Evolutionary conservation across 2,329 filamentous ascomycete genomes (phyloP).

Genomic region (Cercospora zeina): DNA sequence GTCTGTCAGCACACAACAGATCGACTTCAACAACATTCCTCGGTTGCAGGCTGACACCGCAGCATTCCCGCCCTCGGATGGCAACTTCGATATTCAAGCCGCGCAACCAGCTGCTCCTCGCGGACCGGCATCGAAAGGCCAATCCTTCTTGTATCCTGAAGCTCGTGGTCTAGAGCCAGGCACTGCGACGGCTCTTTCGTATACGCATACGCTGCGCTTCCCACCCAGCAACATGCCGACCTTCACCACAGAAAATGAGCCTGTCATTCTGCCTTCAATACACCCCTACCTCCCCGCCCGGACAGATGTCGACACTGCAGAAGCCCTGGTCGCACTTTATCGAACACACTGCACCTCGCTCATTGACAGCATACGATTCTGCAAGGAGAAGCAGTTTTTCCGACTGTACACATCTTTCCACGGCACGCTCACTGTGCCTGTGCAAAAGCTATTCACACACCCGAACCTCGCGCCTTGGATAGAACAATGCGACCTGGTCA

Average conservation of each 20-base stretch:
- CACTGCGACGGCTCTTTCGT: conserved; percentile 53
- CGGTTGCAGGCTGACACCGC: conserved; percentile 52
- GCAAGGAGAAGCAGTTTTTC: conserved; percentile 95
- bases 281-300: conserved; percentile 74
- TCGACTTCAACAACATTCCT: conserved; percentile 46
- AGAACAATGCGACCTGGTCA: conserved; percentile 88
- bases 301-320: conserved; percentile 83
- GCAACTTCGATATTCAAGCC: conserved; percentile 35
- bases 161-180: conserved; percentile 45
- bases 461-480: conserved; percentile 86
- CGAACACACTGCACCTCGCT: conserved; percentile 93
- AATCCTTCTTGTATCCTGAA: conserved; percentile 51
- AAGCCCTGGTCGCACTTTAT: conserved; percentile 83
- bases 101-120: conserved; percentile 37
- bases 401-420: conserved; percentile 93
- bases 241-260: conserved; percentile 64
- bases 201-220: conserved; percentile 64
- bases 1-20: conserved; percentile 37
- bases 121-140: conserved; percentile 46
- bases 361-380: conserved; percentile 92
- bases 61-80: conserved; percentile 46
- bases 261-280: conserved; percentile 81
- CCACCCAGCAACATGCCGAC: conserved; percentile 57
- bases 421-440: conserved; percentile 92
- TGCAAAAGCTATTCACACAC: conserved; percentile 86